Percentiles rank a stretch among this genome's conserved stretches.
Conservation (phyloP, 495 filamentous ascomycete genomes). For the Daldinia decipiens region DNA sequence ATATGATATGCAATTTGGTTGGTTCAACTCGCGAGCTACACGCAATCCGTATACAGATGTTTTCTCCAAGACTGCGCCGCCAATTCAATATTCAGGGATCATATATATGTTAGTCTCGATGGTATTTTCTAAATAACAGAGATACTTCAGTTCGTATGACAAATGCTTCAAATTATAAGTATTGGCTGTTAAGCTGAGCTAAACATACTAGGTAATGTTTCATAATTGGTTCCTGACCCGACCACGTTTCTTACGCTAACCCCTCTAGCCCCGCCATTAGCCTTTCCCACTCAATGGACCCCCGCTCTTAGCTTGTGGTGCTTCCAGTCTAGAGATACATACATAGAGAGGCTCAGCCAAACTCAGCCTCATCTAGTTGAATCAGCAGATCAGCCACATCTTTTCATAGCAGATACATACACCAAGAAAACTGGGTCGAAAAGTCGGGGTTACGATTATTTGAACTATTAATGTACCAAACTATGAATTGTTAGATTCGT, state of each 20-base stretch:
- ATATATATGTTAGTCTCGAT: slow-evolving; percentile 2
- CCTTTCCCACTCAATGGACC: neutral
- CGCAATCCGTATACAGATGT: neutral
- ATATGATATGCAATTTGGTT: slow-evolving; percentile 9
- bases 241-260: slow-evolving; percentile 11
- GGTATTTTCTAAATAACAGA: slow-evolving; percentile 4
- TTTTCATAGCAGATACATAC: neutral
- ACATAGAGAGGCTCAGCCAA: slow-evolving; percentile 35
- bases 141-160: slow-evolving; percentile 6
- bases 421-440: neutral
- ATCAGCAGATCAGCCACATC: neutral
- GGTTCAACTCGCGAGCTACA: neutral
- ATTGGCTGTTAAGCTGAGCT: slow-evolving; percentile 12
- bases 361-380: slow-evolving; percentile 33
- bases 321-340: neutral
- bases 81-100: slow-evolving; percentile 5
- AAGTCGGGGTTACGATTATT: neutral
- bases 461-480: too few species aligned
- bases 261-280: slow-evolving; percentile 30
- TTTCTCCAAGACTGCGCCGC: slow-evolving; percentile 5
- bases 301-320: slow-evolving; percentile 16
- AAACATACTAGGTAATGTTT: slow-evolving; percentile 6
- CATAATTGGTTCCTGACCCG: slow-evolving; percentile 34
- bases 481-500: neutral
- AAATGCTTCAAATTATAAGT: neutral